A percentile compares a stretch with the other conserved stretches of the same genome.
These are phyloP conservation scores for Moesziomyces antarcticus DNA, from an alignment of 1,284 basidiomycete genomes.

Conservation along the genomic window DNA sequence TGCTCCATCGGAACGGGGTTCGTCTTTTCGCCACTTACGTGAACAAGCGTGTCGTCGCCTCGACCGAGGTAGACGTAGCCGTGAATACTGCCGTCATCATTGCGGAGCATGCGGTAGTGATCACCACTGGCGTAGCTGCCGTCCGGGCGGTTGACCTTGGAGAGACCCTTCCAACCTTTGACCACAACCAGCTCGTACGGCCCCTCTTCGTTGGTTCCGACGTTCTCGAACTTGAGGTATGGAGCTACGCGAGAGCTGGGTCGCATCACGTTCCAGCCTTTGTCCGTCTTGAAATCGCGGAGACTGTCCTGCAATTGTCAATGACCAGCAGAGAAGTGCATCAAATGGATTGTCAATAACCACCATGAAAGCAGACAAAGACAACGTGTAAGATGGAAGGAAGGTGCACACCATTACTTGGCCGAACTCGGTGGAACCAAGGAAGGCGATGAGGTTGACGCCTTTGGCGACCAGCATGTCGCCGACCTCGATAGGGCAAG, in stretches of 20 bases:
- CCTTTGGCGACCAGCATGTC: slow-evolving; percentile 72
- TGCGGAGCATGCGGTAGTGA: slow-evolving; percentile 69
- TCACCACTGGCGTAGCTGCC: slow-evolving; percentile 75
- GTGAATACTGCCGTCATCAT: slow-evolving; percentile 70
- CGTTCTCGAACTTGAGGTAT: slow-evolving; percentile 37
- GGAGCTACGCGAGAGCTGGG: slow-evolving; percentile 42
- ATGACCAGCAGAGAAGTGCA: not conserved
- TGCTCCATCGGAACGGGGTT: slow-evolving; percentile 55
- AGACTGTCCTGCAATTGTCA: slow-evolving; percentile 63
- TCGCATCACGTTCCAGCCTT: slow-evolving; percentile 75
- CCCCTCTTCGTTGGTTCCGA: slow-evolving; percentile 25
- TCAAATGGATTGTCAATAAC: not conserved
- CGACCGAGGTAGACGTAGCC: slow-evolving; percentile 74
- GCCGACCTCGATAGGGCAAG: slow-evolving; percentile 72
- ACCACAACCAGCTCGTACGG: slow-evolving; percentile 73
- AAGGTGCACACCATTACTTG: slow-evolving; percentile 69
- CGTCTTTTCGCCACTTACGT: slow-evolving; percentile 56
- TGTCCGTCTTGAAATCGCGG: slow-evolving; percentile 73
- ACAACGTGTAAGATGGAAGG: not conserved
- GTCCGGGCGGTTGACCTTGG: slow-evolving; percentile 72
- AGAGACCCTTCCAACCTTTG: slow-evolving; percentile 73
- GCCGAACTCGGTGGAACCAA: slow-evolving; percentile 69
- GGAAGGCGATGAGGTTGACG: slow-evolving; percentile 73
- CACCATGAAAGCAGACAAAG: not conserved
- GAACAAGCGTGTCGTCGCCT: slow-evolving; percentile 74